Evolutionary conservation across 495 filamentous ascomycete genomes (phyloP).

Genomic region (Neurospora tetraspora): DNA sequence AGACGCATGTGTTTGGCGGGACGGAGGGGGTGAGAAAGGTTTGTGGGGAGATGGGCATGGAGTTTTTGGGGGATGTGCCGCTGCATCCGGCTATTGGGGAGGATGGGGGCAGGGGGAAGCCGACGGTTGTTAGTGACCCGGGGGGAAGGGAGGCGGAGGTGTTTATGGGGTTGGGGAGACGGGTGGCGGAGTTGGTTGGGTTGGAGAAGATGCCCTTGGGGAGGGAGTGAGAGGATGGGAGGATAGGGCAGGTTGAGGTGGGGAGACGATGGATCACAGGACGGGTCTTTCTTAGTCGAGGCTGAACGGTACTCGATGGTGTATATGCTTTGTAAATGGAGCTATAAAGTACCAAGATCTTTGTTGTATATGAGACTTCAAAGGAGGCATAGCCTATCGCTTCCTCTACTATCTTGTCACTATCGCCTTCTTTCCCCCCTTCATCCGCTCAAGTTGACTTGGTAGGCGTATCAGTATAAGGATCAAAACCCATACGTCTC

Average conservation of each 20-base stretch:
- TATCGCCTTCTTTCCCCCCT: not conserved
- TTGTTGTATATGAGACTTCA: not conserved
- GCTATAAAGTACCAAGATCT: not conserved
- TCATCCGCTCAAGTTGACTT: not conserved
- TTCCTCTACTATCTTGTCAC: not conserved
- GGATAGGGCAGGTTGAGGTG: not conserved
- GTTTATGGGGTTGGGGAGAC: constrained; percentile 60
- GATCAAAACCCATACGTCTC: constrained; percentile 71
- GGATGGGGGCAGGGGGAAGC: constrained; percentile 81
- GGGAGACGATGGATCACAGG: not conserved
- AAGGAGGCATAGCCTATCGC: not conserved
- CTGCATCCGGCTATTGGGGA: constrained; percentile 78
- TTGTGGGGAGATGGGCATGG: constrained; percentile 36
- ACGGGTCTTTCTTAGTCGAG: not conserved
- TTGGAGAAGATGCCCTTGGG: constrained; percentile 5
- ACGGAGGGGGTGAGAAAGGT: constrained; percentile 35
- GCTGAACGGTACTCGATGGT: not conserved
- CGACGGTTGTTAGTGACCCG: constrained; percentile 81
- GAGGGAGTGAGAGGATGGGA: constrained; percentile 1
- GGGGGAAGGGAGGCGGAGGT: constrained; percentile 57
- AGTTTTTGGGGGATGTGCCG: constrained; percentile 81
- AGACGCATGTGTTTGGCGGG: constrained; percentile 71
- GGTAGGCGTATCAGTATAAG: constrained; percentile 26
- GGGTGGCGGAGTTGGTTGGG: constrained; percentile 44
- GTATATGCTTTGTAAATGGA: not conserved